phyloP scores from a whole-genome alignment of 768 basidiomycete species.

The Chalciporus pseudorubinellus region DNA sequence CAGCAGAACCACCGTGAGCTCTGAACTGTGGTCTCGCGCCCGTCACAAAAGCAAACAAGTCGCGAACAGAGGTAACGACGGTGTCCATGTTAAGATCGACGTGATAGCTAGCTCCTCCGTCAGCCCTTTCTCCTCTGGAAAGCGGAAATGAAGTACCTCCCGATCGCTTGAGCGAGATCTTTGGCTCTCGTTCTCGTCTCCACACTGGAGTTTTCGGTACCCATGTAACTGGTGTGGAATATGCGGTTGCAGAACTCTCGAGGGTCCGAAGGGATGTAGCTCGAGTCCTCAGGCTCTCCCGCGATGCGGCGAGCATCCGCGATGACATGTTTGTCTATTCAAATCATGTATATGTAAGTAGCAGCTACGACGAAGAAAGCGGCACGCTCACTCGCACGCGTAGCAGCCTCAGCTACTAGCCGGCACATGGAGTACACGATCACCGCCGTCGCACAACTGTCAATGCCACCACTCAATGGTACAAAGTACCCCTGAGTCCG shows the following conservation, averaged over 20 bases:
- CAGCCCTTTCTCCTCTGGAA: neutral
- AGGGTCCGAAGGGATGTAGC: conserved; percentile 83
- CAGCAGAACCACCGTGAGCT: conserved; percentile 78
- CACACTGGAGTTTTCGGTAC: conserved; percentile 88
- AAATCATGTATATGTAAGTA: neutral
- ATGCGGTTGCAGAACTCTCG: conserved; percentile 82
- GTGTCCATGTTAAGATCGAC: conserved; percentile 95
- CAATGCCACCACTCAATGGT: conserved; percentile 94
- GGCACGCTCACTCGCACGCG: conserved; percentile 56
- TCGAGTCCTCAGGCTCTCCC: conserved; percentile 78
- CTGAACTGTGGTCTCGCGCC: conserved; percentile 71
- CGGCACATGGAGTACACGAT: conserved; percentile 98
- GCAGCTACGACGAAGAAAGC: neutral
- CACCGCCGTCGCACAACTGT: conserved; percentile 94
- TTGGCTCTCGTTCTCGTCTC: conserved; percentile 89
- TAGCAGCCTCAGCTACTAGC: conserved; percentile 78
- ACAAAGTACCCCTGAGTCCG: conserved; percentile 93
- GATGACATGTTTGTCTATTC: conserved; percentile 78
- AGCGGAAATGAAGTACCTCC: conserved; percentile 54
- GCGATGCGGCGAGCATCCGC: conserved; percentile 85
- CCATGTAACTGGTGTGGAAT: conserved; percentile 99
- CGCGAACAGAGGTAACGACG: conserved; percentile 78
- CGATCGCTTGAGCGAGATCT: conserved; percentile 82
- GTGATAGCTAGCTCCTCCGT: conserved; percentile 65
- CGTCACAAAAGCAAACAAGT: conserved; percentile 83